phyloP scores from a whole-genome alignment of 345 rosid genomes.

The Carallia pectinifolia region DNA sequence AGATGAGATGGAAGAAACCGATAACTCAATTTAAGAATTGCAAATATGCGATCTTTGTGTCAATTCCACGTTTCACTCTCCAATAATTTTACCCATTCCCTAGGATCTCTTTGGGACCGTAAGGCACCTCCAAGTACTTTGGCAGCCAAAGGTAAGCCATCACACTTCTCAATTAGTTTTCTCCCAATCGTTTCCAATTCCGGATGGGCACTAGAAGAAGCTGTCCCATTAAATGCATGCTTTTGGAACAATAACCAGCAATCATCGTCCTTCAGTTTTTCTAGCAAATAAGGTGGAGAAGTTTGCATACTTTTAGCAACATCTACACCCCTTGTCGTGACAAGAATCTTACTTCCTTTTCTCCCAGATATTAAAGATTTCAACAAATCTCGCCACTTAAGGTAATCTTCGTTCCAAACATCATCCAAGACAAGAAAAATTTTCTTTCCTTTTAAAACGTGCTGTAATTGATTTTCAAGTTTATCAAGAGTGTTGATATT shows the following conservation, averaged over 20 bases:
- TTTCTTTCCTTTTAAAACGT: neutral
- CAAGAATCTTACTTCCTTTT: constrained; percentile 10
- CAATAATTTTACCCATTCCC: constrained; percentile 12
- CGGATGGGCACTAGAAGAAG: neutral
- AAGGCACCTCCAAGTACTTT: constrained; percentile 13
- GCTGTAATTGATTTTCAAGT: neutral
- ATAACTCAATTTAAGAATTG: constrained; percentile 20
- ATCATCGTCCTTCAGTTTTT: neutral
- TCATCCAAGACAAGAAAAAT: constrained; percentile 18
- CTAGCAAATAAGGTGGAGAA: neutral
- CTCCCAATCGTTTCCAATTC: constrained; percentile 13
- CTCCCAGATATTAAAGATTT: neutral
- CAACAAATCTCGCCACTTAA: constrained; percentile 1
- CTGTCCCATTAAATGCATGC: neutral
- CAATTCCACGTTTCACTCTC: constrained; percentile 12
- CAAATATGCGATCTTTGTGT: neutral
- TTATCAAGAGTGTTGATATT: neutral
- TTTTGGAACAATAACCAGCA: constrained; percentile 19
- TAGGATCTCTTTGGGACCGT: neutral
- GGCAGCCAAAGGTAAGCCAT: constrained; percentile 16
- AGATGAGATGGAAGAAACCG: constrained; percentile 19
- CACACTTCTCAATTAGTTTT: constrained; percentile 12
- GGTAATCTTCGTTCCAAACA: constrained; percentile 5
- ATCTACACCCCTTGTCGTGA: neutral
- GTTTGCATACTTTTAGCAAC: neutral